Conservation (phyloP, 2,329 filamentous ascomycete genomes). For the Cladophialophora chaetospira region DNA sequence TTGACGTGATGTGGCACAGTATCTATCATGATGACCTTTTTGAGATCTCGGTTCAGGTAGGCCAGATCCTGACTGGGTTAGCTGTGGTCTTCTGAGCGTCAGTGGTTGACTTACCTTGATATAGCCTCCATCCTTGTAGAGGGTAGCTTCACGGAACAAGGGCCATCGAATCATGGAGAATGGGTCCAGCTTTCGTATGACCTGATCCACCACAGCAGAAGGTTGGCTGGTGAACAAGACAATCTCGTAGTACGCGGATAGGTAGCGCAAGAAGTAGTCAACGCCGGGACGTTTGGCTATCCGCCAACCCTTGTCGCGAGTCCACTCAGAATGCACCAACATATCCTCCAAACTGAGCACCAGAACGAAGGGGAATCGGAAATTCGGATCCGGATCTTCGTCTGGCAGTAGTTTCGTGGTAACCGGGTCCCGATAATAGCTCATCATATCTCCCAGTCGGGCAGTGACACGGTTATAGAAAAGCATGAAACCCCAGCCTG, state of each 20-base stretch:
- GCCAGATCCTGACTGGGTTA: conserved; percentile 73
- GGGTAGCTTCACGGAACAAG: conserved; percentile 92
- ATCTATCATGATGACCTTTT: conserved; percentile 93
- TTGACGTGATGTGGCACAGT: conserved; percentile 80
- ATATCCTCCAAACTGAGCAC: conserved; percentile 92
- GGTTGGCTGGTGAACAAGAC: conserved; percentile 93
- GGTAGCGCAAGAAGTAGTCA: conserved; percentile 95
- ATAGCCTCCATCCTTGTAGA: conserved; percentile 93
- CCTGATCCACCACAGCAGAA: conserved; percentile 78
- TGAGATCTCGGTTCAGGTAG: conserved; percentile 92
- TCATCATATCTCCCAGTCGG: conserved; percentile 72
- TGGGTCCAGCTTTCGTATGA: conserved; percentile 91
- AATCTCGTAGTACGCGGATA: conserved; percentile 96
- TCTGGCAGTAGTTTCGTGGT: conserved; percentile 87
- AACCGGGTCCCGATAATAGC: conserved; percentile 93
- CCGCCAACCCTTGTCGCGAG: conserved; percentile 89
- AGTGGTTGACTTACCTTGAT: conserved; percentile 69
- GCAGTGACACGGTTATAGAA: conserved; percentile 82
- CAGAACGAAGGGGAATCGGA: conserved; percentile 86
- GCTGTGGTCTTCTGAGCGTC: conserved; percentile 12
- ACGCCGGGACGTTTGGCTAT: conserved; percentile 91
- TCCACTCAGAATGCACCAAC: conserved; percentile 93
- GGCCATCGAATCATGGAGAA: conserved; percentile 96
- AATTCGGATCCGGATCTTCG: conserved; percentile 66
- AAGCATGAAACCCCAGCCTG: conserved; percentile 72